Evolutionary conservation across 1,284 basidiomycete species (phyloP), one percentile per base, ranked within the genome.

Genomic region (Anthracocystis panici-leucophaei): DNA sequence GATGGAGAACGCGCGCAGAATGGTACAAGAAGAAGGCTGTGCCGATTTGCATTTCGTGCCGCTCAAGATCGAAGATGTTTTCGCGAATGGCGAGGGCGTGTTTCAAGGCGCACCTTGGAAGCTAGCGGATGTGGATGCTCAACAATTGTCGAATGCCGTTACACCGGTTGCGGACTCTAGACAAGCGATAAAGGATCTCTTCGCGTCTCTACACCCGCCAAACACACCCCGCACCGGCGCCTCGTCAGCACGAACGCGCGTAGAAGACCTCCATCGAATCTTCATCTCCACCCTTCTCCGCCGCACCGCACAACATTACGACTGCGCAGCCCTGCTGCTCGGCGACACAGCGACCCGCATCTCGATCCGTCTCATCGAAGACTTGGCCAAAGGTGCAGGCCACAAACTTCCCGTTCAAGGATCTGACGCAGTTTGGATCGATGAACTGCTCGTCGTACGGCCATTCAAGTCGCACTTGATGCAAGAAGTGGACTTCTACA

Each of bases 381-480:
- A 58, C 23, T 52, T 84, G 21, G 75, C 78, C 20, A 79, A 79
- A 35, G 82, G 82, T 1, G 77, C 74, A 5, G 82, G 81, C 1
- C 77, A 81, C 67, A 83, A 84, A 58, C 65, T 82, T 21, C 65
- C 82, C 20, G 60, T 83, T 3, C 74, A 77, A 29, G 68, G 72
- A 42, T 70, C 67, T 1, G 62, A 77, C 18, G 78, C 80, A 14
- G 59, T 50, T 0, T 82, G 81, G 81, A 58, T 79, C 38, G 68
- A 77, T 29, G 79, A 78, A 25, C 21, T 77, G 38, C 75, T 79
- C 18, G 50, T 83, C 25, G 56, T 77, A 1, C 71, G 79, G 20
- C 82, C 82, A 0, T 59, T 82, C 46, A 73, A 75, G 40, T 33
- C 60, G 16, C 64, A 71, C 21, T 49, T 77, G 1, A 35, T 73